A percentile compares a stretch with the other conserved stretches of the same genome.
Conservation (phyloP, 1,284 basidiomycete genomes). For the Rhodotorula sp. region DNA sequence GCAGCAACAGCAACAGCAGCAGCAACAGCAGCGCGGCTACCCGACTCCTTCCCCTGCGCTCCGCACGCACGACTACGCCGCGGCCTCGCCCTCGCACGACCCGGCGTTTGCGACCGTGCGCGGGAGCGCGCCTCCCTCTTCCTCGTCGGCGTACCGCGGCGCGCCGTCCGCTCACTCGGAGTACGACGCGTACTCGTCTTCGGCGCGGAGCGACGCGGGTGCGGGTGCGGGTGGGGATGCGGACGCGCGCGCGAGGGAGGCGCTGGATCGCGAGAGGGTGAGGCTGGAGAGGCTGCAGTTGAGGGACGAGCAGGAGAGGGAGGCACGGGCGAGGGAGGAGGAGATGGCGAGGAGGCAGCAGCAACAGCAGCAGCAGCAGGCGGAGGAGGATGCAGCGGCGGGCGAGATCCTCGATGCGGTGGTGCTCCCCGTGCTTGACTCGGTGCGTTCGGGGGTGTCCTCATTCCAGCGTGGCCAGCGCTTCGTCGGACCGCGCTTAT, state of each 20-base stretch:
- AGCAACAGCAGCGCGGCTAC: background rate
- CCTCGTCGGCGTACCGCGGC: slow-evolving; percentile 44
- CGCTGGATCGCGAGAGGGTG: slow-evolving; percentile 32
- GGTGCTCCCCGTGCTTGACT: slow-evolving; percentile 85
- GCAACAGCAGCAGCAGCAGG: slow-evolving; percentile 57
- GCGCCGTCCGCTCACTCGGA: slow-evolving; percentile 59
- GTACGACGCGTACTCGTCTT: slow-evolving; percentile 56
- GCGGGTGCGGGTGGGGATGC: background rate
- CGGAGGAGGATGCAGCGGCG: slow-evolving; percentile 70
- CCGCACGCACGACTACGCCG: slow-evolving; percentile 24
- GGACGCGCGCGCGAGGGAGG: slow-evolving; percentile 24
- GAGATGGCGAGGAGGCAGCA: slow-evolving; percentile 61
- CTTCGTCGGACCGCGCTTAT: background rate
- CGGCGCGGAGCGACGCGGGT: background rate
- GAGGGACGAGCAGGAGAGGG: slow-evolving; percentile 42
- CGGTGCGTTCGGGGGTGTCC: slow-evolving; percentile 59
- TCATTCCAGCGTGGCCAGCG: background rate
- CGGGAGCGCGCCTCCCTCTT: background rate
- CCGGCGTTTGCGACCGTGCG: slow-evolving; percentile 28
- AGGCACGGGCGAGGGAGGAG: slow-evolving; percentile 65
- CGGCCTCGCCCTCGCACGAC: background rate
- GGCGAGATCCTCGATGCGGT: slow-evolving; percentile 93
- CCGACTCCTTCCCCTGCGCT: slow-evolving; percentile 50
- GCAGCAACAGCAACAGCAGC: slow-evolving; percentile 4
- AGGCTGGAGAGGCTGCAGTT: slow-evolving; percentile 21